Conservation (phyloP, 1,139 yeast genomes). For the Scheffersomyces illinoinensis region DNA sequence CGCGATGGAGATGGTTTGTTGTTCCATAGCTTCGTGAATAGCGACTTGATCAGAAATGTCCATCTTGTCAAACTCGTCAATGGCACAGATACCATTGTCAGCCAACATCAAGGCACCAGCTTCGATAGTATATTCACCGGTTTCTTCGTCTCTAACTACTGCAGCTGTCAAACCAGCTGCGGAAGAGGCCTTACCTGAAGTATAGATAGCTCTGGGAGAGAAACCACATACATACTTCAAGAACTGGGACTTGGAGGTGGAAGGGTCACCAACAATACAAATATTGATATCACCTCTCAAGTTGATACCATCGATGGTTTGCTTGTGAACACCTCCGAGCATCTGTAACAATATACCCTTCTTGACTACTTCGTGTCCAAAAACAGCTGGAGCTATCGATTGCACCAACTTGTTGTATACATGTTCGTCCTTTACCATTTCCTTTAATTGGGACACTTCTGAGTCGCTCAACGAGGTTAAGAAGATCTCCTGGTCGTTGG, state of each 20-base stretch:
- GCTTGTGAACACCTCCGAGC: conserved; percentile 94
- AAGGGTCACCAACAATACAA: conserved; percentile 97
- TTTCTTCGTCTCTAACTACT: conserved; percentile 95
- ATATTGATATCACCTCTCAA: conserved; percentile 96
- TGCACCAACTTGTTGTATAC: conserved; percentile 82
- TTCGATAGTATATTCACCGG: conserved; percentile 95
- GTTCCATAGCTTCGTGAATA: conserved; percentile 99
- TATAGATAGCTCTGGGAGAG: conserved; percentile 92
- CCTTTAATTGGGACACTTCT: conserved; percentile 82
- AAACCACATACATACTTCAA: conserved; percentile 90
- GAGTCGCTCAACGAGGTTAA: conserved; percentile 77
- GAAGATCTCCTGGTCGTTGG: conserved; percentile 76
- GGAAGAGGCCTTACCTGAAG: conserved; percentile 97
- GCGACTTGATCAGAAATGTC: conserved; percentile 96
- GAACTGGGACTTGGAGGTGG: conserved; percentile 96
- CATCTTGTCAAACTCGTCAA: conserved; percentile 98
- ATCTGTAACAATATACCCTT: conserved; percentile 88
- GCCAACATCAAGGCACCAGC: conserved; percentile 99
- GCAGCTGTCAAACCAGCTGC: conserved; percentile 99
- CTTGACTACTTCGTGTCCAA: conserved; percentile 92
- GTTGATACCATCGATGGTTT: conserved; percentile 91
- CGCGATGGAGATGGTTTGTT: conserved; percentile 96
- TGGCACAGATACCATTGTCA: conserved; percentile 97
- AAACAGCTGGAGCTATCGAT: conserved; percentile 95
- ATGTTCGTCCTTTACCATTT: conserved; percentile 89